A percentile compares a stretch with the other conserved stretches of the same genome.
phyloP scores from a whole-genome alignment of 2,329 filamentous ascomycete genomes.

The Nigrospora oryzae region DNA sequence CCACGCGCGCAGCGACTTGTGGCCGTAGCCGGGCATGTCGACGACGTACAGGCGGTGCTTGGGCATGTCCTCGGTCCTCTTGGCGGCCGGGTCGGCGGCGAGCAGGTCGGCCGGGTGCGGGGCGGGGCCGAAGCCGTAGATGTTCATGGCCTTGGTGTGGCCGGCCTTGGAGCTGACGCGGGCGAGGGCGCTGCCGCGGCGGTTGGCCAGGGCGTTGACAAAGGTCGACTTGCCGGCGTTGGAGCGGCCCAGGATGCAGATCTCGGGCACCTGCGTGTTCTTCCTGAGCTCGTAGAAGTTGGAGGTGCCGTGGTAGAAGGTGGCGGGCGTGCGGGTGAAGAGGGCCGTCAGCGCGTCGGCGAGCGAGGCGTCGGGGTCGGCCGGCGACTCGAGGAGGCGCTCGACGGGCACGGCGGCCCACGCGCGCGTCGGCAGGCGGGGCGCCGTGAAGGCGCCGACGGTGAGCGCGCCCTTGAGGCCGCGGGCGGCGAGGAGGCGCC shows the following conservation, averaged over 20 bases:
- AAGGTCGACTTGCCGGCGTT: constrained; percentile 88
- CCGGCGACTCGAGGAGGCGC: constrained; percentile 20
- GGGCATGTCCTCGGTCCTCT: constrained; percentile 29
- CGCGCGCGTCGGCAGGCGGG: constrained; percentile 13
- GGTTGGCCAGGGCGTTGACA: constrained; percentile 70
- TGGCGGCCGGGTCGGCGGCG: constrained; percentile 8
- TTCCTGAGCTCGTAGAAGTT: constrained; percentile 37
- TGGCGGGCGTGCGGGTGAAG: constrained; percentile 16
- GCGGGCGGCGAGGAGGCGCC: constrained; percentile 1
- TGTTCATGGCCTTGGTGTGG: constrained; percentile 46
- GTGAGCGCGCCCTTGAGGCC: constrained; percentile 7
- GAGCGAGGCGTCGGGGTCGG: constrained; percentile 12
- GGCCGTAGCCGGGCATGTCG: constrained; percentile 44
- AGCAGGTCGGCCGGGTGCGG: constrained; percentile 15
- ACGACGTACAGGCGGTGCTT: constrained; percentile 38
- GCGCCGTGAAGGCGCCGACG: constrained; percentile 18
- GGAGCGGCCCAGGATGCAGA: constrained; percentile 77
- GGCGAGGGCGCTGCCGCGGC: constrained; percentile 36
- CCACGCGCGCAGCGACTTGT: constrained; percentile 38
- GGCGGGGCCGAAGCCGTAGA: constrained; percentile 41
- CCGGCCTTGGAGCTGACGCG: constrained; percentile 42
- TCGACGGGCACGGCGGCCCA: constrained; percentile 16
- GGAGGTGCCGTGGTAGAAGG: constrained; percentile 15
- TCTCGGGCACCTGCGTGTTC: constrained; percentile 47
- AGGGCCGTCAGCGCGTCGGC: constrained; percentile 12